Evolutionary conservation across 306 rosid species (phyloP), one percentile per base, ranked within the genome.

Genomic region (Quercus wislizeni): DNA sequence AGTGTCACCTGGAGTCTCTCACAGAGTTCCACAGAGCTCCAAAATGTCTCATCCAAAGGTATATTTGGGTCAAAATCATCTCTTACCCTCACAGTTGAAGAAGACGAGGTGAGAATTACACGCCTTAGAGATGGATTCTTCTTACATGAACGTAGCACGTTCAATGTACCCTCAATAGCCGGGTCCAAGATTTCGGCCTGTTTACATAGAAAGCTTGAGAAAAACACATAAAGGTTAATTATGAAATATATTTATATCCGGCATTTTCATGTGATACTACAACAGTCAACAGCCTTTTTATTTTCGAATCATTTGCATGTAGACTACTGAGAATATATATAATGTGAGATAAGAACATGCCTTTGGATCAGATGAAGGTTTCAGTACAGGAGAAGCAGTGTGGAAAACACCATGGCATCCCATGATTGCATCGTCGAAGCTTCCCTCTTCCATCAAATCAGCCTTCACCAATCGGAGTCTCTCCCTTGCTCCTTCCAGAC

Each of bases 391-490:
- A 46, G 98, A 95, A 79, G 98, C 98, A 0, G 93, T 87, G 79
- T 95, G 98, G 84, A 95, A 95, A 51, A 95, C 94, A 28, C 98
- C 97, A 74, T 86, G 82, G 75, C 99, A 92, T 71, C 94, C 99
- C 58, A 80, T 80, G 74, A 95, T 87, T 0, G 96, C 98, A 5
- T 87, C 80, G 78, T 92, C 99, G 28, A 95, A 95, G 85, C 97
- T 92, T 5, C 88, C 83, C 83, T 90, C 89, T 74, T 85, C 90
- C 92, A 86, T 86, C 55, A 92, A 83, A 82, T 92, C 91, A 43
- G 96, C 99, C 88, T 79, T 85, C 55, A 95, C 88, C 38, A 95
- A 74, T 74, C 65, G 62, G 0, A 95, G 92, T 72, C 94, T 95
- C 72, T 95, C 98, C 62, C 6, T 82, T 31, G 98, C 96, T 73